Base-by-base conservation (phyloP, 768 basidiomycete species). In the Mycena epipterygia region DNA sequence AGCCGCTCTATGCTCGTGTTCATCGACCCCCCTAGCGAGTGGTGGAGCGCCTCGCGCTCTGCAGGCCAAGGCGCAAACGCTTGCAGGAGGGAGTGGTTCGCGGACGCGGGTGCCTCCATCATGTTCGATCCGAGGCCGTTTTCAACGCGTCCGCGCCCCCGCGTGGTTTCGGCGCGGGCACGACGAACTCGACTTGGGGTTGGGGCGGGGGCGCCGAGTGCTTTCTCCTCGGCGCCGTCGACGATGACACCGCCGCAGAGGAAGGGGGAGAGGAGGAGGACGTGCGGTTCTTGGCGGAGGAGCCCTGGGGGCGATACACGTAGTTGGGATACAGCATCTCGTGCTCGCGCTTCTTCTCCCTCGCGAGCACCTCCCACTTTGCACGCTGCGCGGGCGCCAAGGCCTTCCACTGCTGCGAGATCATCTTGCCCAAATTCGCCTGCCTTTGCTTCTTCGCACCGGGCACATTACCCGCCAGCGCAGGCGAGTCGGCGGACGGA, bases 31-130 rank as follows among this genome's bases (percentile, higher is more conserved):
- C 92, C 91, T 21, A 95, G 81, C 21, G 89, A 92, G 60, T 93
- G 91, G 74, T 93, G 90, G 39, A 96, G 86, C 58, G 87, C 94
- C 80, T 95, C 92, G 49, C 95, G 93, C 85, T 96, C 95, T 72
- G 91, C 94, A 63, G 92, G 93, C 71, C 94, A 95, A 37, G 94
- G 95, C 41, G 93, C 94, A 79, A 96, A 96, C 21, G 94, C 95
- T 76, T 92, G 93, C 66, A 94, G 84, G 27, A 90, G 80, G 33
- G 86, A 87, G 52, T 80, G 84, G 53, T 78, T 86, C 14, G 86
- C 84, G 5, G 89, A 85, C 4, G 85, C 77, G 1, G 84, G 73
- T 1, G 82, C 68, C 46, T 81, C 68, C 46, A 81, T 71, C 52
- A 79, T 69, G 57, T 75, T 76, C 17, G 81, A 72, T 42, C 81